A percentile compares a stretch with the other conserved stretches of the same genome.
Evolutionary conservation across 192 early-diverging fungal species (phyloP).

Genomic region (Haplosporangium gracile): DNA sequence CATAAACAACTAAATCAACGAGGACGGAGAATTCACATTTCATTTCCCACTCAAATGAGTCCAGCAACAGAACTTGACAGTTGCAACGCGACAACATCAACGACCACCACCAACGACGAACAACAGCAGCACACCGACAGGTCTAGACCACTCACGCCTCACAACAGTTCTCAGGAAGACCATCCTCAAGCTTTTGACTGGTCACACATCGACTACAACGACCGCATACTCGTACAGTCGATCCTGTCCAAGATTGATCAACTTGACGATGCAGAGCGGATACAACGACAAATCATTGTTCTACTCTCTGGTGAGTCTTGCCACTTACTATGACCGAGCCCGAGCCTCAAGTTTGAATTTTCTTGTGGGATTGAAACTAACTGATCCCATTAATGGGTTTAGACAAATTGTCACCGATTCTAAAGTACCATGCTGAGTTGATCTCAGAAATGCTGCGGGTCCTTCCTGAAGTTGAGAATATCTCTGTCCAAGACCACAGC

Average conservation of each 20-base stretch:
- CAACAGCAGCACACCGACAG: not conserved
- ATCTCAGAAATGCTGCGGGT: conserved; percentile 33
- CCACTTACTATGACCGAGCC: not conserved
- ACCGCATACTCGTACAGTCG: not conserved
- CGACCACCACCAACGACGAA: not conserved
- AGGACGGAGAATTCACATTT: too few relatives aligned
- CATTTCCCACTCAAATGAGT: not conserved
- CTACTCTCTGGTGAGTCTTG: conserved; percentile 24
- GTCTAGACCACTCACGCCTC: not conserved
- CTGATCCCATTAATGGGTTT: not conserved
- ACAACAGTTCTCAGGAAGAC: not conserved
- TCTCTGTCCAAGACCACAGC: too few relatives aligned
- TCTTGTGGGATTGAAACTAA: not conserved
- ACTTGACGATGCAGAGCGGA: conserved; percentile 11
- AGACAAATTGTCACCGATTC: conserved; percentile 40
- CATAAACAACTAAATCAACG: not conserved
- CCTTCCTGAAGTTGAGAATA: conserved; percentile 7
- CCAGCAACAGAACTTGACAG: not conserved
- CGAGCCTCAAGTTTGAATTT: not conserved
- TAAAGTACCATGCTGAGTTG: conserved; percentile 41
- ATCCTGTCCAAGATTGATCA: conserved; percentile 24
- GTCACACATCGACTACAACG: not conserved
- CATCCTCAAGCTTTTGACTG: not conserved
- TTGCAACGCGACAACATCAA: not conserved
- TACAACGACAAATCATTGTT: conserved; percentile 11